Conservation (phyloP, 2,329 filamentous ascomycete species). For the Sclerotinia glacialis region DNA sequence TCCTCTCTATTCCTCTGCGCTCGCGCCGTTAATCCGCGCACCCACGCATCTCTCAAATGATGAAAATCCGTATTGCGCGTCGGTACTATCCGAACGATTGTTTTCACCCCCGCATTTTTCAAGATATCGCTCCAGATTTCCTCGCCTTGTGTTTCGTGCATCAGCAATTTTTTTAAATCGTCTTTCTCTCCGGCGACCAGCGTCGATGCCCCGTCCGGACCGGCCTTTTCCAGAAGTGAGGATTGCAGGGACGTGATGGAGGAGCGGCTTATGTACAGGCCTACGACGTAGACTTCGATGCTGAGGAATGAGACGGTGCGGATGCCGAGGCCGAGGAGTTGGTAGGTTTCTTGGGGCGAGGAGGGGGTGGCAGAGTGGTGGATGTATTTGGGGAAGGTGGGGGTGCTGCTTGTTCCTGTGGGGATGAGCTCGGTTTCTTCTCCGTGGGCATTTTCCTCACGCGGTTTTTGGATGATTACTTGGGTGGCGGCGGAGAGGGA, state of each 20-base stretch:
- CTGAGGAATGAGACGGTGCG: slow-evolving; percentile 84
- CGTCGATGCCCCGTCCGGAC: slow-evolving; percentile 69
- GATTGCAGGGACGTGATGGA: slow-evolving; percentile 80
- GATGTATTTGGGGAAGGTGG: slow-evolving; percentile 64
- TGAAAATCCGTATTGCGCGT: slow-evolving; percentile 93
- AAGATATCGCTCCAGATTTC: slow-evolving; percentile 73
- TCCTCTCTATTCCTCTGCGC: slow-evolving; percentile 52
- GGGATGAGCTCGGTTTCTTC: slow-evolving; percentile 42
- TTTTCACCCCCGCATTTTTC: slow-evolving; percentile 64
- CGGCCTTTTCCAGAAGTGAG: slow-evolving; percentile 71
- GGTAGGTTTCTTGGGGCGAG: slow-evolving; percentile 70
- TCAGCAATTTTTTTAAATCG: slow-evolving; percentile 62
- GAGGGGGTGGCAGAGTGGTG: slow-evolving; percentile 82
- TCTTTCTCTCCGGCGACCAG: slow-evolving; percentile 81
- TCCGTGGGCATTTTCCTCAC: slow-evolving; percentile 21
- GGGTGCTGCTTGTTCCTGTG: slow-evolving; percentile 38
- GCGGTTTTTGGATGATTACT: slow-evolving; percentile 35
- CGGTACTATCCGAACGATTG: slow-evolving; percentile 78
- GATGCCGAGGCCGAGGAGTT: slow-evolving; percentile 81
- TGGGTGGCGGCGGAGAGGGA: slow-evolving; percentile 42
- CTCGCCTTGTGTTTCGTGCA: slow-evolving; percentile 67
- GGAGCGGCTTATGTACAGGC: slow-evolving; percentile 81
- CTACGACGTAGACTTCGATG: slow-evolving; percentile 93
- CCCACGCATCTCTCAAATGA: slow-evolving; percentile 87
- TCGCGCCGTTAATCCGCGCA: slow-evolving; percentile 75